A percentile compares a stretch with the other conserved stretches of the same genome.
Evolutionary conservation across 2,329 filamentous ascomycete species (phyloP).

Genomic region (Fusarium anguioides): DNA sequence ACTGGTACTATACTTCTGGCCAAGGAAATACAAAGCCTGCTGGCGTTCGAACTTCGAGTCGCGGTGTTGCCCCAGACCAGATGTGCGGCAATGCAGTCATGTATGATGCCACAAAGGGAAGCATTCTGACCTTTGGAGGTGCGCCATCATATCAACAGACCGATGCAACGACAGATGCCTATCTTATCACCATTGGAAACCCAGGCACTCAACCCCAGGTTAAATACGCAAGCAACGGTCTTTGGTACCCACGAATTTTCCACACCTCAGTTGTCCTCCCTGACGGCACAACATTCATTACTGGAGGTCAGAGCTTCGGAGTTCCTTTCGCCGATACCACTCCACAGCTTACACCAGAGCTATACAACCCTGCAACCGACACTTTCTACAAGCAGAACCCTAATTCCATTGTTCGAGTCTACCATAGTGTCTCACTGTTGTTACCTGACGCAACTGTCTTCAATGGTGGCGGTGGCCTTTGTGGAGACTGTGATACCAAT

Average conservation of each 20-base stretch:
- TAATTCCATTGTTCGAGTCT: slow-evolving; percentile 17
- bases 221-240: neutral
- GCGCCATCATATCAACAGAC: slow-evolving; percentile 57
- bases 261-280: slow-evolving; percentile 61
- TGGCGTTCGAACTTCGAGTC: slow-evolving; percentile 44
- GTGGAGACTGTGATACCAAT: slow-evolving; percentile 5
- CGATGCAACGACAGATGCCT: slow-evolving; percentile 56
- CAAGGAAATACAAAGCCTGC: slow-evolving; percentile 35
- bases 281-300: slow-evolving; percentile 59
- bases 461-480: slow-evolving; percentile 25
- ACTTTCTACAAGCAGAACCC: slow-evolving; percentile 20
- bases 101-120: slow-evolving; percentile 68
- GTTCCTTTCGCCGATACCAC: slow-evolving; percentile 20
- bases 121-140: slow-evolving; percentile 66
- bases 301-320: slow-evolving; percentile 52
- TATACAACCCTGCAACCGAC: slow-evolving; percentile 14
- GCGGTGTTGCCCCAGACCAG: slow-evolving; percentile 55
- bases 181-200: slow-evolving; percentile 60
- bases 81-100: slow-evolving; percentile 69
- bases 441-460: slow-evolving; percentile 22
- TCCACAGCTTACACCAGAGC: slow-evolving; percentile 15
- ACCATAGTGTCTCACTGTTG: slow-evolving; percentile 20
- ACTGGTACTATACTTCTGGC: slow-evolving; percentile 62
- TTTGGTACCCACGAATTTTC: slow-evolving; percentile 52
- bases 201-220: neutral